These are phyloP conservation scores for Trichoderma lentiforme DNA, from an alignment of 2,329 filamentous ascomycete species.

Conservation along the genomic window DNA sequence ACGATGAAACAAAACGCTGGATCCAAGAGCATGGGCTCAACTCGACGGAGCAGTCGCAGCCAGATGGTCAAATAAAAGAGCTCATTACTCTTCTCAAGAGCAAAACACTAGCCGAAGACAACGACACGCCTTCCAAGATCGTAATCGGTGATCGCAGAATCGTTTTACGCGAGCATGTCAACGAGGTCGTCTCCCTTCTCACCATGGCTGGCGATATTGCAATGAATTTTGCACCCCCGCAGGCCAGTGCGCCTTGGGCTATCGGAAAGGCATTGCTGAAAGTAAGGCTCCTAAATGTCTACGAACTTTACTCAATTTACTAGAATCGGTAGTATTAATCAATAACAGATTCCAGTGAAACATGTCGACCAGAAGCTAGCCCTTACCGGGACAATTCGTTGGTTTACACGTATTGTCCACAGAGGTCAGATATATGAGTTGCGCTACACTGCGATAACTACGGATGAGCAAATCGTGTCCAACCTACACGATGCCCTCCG, in stretches of 20 bases:
- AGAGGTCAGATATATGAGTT: conserved; percentile 9
- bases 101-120: not conserved
- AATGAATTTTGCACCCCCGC: not conserved
- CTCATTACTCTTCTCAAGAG: not conserved
- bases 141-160: not conserved
- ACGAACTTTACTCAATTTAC: not conserved
- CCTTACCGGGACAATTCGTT: not conserved
- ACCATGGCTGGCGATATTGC: conserved; percentile 10
- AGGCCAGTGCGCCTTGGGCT: conserved; percentile 14
- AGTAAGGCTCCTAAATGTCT: not conserved
- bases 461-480: not conserved
- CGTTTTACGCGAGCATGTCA: not conserved
- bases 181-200: not conserved
- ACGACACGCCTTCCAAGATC: not conserved
- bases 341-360: conserved; percentile 1
- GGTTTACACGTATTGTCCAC: conserved; percentile 6
- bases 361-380: conserved; percentile 6
- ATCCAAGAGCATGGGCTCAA: not conserved
- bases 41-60: not conserved
- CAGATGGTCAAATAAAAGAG: not conserved
- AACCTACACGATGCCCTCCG: not conserved
- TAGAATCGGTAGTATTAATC: not conserved
- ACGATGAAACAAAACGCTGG: conserved; percentile 5
- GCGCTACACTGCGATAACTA: not conserved
- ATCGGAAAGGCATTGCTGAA: not conserved